phyloP scores from a whole-genome alignment of 2,329 filamentous ascomycete genomes.

The Pyrenochaeta sp. region DNA sequence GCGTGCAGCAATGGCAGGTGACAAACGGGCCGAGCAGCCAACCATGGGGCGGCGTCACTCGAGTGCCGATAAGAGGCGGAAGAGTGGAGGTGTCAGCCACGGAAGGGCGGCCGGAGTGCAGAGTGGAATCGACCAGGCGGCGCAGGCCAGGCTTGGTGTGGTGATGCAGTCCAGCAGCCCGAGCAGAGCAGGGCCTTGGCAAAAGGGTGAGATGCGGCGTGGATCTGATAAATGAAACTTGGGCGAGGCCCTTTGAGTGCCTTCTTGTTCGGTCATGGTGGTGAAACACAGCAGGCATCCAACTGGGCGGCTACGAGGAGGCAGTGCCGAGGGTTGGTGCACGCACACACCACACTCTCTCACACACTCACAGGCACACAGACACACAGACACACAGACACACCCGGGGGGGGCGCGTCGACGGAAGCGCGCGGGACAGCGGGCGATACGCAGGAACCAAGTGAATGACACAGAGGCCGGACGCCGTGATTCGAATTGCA shows the following conservation, averaged over 20 bases:
- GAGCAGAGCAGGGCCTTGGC: constrained; percentile 1
- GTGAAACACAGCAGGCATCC: constrained; percentile 23
- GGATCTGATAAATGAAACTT: constrained; percentile 33
- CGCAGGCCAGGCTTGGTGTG: constrained; percentile 1
- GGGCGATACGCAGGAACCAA: constrained; percentile 35
- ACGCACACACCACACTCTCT: too few species aligned
- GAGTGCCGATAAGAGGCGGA: neutral
- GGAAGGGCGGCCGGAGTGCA: neutral
- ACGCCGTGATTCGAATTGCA: neutral
- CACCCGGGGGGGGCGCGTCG: constrained; percentile 8
- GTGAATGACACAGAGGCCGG: constrained; percentile 1
- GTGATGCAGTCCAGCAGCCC: too few species aligned
- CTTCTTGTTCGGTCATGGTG: constrained; percentile 34
- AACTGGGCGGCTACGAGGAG: constrained; percentile 35
- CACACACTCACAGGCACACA: neutral
- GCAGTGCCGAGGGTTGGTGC: constrained; percentile 27
- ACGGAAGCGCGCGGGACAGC: constrained; percentile 33
- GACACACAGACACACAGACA: too few species aligned
- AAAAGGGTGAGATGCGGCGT: constrained; percentile 20
- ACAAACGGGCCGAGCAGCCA: constrained; percentile 32
- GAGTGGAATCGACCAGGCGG: neutral
- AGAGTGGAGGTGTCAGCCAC: neutral
- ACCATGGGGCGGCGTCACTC: constrained; percentile 16
- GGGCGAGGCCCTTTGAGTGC: constrained; percentile 28
- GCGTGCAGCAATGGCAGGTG: constrained; percentile 13